Conservation (phyloP, 2,329 filamentous ascomycete species). For the Zymoseptoria pseudotritici region DNA sequence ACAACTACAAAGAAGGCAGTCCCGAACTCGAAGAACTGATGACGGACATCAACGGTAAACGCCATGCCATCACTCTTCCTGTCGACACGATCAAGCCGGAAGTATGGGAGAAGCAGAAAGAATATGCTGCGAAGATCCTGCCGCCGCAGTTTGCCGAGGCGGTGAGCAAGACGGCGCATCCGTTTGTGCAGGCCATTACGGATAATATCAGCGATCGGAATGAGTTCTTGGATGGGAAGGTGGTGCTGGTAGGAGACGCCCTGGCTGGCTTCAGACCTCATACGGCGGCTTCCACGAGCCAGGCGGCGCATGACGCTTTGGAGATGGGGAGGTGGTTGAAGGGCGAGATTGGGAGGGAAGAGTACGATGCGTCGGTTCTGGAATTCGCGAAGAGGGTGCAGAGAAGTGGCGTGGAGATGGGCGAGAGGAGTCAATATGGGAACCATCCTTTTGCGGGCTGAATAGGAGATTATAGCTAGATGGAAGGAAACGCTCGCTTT, state of each 20-base stretch:
- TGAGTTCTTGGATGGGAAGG: slow-evolving; percentile 34
- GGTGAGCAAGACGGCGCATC: slow-evolving; percentile 33
- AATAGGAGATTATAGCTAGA: background rate
- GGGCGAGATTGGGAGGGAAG: slow-evolving; percentile 29
- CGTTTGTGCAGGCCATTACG: slow-evolving; percentile 41
- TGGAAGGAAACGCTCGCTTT: background rate
- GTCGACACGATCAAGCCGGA: slow-evolving; percentile 33
- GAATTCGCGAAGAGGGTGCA: slow-evolving; percentile 33
- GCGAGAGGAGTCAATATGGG: slow-evolving; percentile 36
- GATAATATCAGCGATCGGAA: slow-evolving; percentile 35
- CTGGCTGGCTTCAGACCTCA: slow-evolving; percentile 42
- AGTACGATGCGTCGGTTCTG: slow-evolving; percentile 33
- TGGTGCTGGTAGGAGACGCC: slow-evolving; percentile 43
- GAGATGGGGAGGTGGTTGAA: slow-evolving; percentile 34
- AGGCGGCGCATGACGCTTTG: slow-evolving; percentile 41
- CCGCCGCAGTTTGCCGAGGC: slow-evolving; percentile 38
- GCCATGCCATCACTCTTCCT: slow-evolving; percentile 39
- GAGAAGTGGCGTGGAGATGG: slow-evolving; percentile 34
- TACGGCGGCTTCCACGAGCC: slow-evolving; percentile 40
- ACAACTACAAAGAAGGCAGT: slow-evolving; percentile 35
- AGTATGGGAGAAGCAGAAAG: slow-evolving; percentile 35
- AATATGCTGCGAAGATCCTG: slow-evolving; percentile 27
- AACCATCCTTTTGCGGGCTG: slow-evolving; percentile 23
- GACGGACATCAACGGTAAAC: slow-evolving; percentile 36
- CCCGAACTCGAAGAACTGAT: slow-evolving; percentile 36